Base-by-base conservation (phyloP, 768 basidiomycete genomes). In the Leccinellum albellum region DNA sequence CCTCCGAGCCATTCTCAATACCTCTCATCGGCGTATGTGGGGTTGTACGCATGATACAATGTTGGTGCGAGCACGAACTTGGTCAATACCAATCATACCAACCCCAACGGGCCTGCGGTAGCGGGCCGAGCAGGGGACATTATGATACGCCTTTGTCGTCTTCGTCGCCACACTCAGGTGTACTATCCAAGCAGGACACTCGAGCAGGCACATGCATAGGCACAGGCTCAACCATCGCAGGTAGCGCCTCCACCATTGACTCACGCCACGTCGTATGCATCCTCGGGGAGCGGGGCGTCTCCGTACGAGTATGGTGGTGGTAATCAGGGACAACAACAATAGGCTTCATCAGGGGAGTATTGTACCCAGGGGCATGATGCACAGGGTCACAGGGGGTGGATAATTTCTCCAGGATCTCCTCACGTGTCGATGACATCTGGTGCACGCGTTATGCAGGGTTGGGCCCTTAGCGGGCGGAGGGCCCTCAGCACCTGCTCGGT, bases 41-140 rank as follows among this genome's bases (percentile, higher is more conserved):
- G 64, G 13, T 62, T 71, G 7, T 71, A 73, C 23, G 51, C 69
- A 8, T 65, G 61, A 12, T 71, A 68, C 10, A 61, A 68, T 59
- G 54, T 72, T 60, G 35, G 71, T 73, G 53, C 69, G 7, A 65
- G 47, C 15, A 8, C 63, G 15, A 66, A 47, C 64, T 58, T 50
- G 49, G 53, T 47, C 54, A 65, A 54, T 44, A 28, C 49, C 6
- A 67, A 37, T 21, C 17, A 35, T 35, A 17, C 54, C 28, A 54
- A 33, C 4, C 5, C 49, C 15, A 64, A 42, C 6, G 65, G 63
- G 13, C 45, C 58, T 24, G 62, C 46, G 33, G 33, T 35, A 32
- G 29, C 56, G 46, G 57, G 6, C 58, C 62, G 24, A 60, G 52
- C 33, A 55, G 60, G 1, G 57, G 64, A 8, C 66, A 73, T 31